Percentiles rank a stretch among this genome's conserved stretches.
Conservation (phyloP, 2,329 filamentous ascomycete genomes). For the Verticillium tricorpus region DNA sequence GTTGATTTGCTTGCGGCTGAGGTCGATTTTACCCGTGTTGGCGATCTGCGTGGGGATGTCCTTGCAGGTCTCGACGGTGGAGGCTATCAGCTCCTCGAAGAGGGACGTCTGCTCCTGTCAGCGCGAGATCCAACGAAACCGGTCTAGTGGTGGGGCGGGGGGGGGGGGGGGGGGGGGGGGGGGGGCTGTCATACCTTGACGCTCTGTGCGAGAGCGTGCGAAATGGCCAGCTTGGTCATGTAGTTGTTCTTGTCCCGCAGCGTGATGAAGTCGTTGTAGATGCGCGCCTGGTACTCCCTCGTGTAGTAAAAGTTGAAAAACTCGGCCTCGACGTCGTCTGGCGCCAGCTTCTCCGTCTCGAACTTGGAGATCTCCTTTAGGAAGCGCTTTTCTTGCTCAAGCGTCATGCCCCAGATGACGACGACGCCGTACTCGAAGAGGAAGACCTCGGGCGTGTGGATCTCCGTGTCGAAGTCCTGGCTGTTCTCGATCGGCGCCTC, state of each 20-base stretch:
- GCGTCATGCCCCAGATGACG: constrained; percentile 96
- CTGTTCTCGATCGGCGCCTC: constrained; percentile 37
- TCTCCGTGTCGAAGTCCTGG: constrained; percentile 76
- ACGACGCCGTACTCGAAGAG: constrained; percentile 97
- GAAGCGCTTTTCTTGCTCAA: constrained; percentile 84
- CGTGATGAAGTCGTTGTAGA: constrained; percentile 99
- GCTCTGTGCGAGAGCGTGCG: constrained; percentile 89
- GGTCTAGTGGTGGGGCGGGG: too few relatives aligned
- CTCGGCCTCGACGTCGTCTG: constrained; percentile 89
- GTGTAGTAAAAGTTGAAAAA: constrained; percentile 99
- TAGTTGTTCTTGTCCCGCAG: constrained; percentile 91
- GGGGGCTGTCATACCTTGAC: constrained; percentile 67
- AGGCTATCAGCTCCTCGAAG: constrained; percentile 91
- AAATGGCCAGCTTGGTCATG: constrained; percentile 97
- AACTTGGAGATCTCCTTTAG: constrained; percentile 93
- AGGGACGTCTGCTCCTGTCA: constrained; percentile 65
- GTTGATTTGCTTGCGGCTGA: constrained; percentile 88
- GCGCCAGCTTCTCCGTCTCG: constrained; percentile 81
- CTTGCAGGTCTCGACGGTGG: constrained; percentile 89
- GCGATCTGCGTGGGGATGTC: constrained; percentile 92
- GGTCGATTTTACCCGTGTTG: constrained; percentile 82
- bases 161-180: too few relatives aligned
- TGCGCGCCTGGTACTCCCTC: constrained; percentile 92
- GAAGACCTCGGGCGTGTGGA: constrained; percentile 92
- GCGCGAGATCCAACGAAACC: too few relatives aligned